phyloP scores from a whole-genome alignment of 352 stramenopile genomes.

The Phytophthora pseudosyringae region DNA sequence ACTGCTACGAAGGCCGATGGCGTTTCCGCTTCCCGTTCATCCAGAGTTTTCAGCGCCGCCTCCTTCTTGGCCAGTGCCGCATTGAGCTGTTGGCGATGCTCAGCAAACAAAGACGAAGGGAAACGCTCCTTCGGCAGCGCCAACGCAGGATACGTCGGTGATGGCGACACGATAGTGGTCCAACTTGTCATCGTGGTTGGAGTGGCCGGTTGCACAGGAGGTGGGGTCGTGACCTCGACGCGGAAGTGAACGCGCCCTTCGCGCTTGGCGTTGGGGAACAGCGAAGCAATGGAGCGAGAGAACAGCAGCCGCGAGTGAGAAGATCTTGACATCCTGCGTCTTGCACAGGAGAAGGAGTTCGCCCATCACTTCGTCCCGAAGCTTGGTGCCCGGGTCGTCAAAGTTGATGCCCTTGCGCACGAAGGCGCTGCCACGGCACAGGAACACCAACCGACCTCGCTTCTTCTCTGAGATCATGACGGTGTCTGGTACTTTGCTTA shows the following conservation, averaged over 20 bases:
- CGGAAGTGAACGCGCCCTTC: constrained; percentile 14
- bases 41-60: neutral
- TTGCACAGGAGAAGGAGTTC: constrained; percentile 7
- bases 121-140: too few species aligned
- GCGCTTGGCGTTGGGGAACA: constrained; percentile 7
- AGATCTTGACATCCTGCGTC: constrained; percentile 4
- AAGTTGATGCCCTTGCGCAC: constrained; percentile 2
- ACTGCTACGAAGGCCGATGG: neutral
- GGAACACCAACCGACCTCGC: constrained; percentile 6
- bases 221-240: neutral
- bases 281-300: constrained; percentile 4
- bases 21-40: constrained; percentile 5
- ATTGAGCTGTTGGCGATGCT: constrained; percentile 6
- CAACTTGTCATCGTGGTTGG: neutral
- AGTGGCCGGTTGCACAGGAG: neutral
- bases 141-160: too few species aligned
- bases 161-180: neutral
- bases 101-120: constrained; percentile 1
- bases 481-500: too few species aligned
- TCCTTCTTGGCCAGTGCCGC: neutral
- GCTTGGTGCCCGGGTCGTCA: neutral
- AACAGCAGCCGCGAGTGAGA: constrained; percentile 1
- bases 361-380: constrained; percentile 7
- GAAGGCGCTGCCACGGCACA: constrained; percentile 3
- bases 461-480: neutral